phyloP scores from a whole-genome alignment of 2,329 filamentous ascomycete species.

The Tolypocladium capitatum region DNA sequence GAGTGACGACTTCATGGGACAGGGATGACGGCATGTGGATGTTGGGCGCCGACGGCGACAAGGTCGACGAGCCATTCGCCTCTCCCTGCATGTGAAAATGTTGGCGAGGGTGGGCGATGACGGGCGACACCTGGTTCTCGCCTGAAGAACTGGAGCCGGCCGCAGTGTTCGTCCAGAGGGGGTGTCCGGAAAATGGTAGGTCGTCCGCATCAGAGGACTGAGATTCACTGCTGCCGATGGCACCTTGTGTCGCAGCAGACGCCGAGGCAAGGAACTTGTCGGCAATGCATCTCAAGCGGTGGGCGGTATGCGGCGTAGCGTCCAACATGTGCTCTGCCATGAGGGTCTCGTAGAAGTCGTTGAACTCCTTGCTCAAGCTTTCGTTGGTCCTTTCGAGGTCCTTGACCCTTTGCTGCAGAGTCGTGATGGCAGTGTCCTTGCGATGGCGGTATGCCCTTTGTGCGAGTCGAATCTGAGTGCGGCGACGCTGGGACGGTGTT shows the following conservation, averaged over 20 bases:
- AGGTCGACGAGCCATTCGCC: background rate
- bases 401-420: constrained; percentile 56
- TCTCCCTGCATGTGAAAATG: background rate
- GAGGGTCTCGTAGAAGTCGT: constrained; percentile 50
- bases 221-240: constrained; percentile 17
- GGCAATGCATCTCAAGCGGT: constrained; percentile 41
- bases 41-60: background rate
- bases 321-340: constrained; percentile 44
- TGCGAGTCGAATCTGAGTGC: constrained; percentile 77
- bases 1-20: constrained; percentile 35
- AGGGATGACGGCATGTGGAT: constrained; percentile 7
- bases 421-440: constrained; percentile 69
- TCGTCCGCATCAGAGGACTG: constrained; percentile 2
- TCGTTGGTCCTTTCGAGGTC: constrained; percentile 56
- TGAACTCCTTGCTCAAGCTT: constrained; percentile 61
- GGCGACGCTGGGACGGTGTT: constrained; percentile 44
- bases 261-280: constrained; percentile 37
- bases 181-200: background rate
- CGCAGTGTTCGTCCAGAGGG: background rate
- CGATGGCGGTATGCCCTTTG: constrained; percentile 75
- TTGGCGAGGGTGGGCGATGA: background rate
- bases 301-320: constrained; percentile 40
- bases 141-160: background rate
- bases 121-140: background rate
- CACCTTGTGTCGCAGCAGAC: constrained; percentile 33